Percentiles rank a stretch among this genome's conserved stretches.
phyloP scores from a whole-genome alignment of 1,284 basidiomycete genomes.

The Irpex rosettiformis region DNA sequence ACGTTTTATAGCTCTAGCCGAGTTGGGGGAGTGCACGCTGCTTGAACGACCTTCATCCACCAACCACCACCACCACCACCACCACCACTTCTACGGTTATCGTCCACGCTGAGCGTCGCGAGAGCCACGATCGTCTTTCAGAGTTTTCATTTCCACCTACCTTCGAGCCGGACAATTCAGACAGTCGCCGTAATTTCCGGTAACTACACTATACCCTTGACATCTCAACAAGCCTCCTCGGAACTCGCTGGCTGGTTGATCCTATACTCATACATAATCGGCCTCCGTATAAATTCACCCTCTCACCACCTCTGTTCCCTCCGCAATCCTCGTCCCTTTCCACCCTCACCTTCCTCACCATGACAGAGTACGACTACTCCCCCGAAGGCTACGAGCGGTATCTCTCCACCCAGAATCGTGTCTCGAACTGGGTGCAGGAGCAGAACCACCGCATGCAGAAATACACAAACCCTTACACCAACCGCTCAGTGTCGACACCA shows the following conservation, averaged over 20 bases:
- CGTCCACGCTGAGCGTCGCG: slow-evolving; percentile 1
- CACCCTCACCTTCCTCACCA: slow-evolving; percentile 21
- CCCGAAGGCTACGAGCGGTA: slow-evolving; percentile 45
- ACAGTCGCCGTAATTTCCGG: background rate
- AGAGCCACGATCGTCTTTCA: background rate
- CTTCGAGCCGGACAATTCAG: background rate
- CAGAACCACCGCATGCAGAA: slow-evolving; percentile 19
- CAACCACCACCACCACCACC: background rate
- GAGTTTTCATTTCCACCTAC: background rate
- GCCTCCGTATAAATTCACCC: background rate
- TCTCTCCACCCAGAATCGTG: slow-evolving; percentile 37
- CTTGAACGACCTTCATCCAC: background rate
- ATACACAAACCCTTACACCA: slow-evolving; percentile 26
- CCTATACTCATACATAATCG: slow-evolving; percentile 1
- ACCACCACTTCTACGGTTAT: background rate
- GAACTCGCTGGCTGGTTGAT: slow-evolving; percentile 1
- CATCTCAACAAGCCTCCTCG: background rate
- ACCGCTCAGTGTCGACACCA: slow-evolving; percentile 13
- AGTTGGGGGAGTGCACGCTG: background rate
- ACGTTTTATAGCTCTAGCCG: background rate
- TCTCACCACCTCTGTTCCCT: background rate
- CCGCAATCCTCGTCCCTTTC: background rate
- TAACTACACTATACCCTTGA: background rate
- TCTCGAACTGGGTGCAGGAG: slow-evolving; percentile 40
- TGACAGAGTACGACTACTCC: slow-evolving; percentile 58